Conservation (phyloP, 2,329 filamentous ascomycete genomes). For the Colletotrichum sp. region DNA sequence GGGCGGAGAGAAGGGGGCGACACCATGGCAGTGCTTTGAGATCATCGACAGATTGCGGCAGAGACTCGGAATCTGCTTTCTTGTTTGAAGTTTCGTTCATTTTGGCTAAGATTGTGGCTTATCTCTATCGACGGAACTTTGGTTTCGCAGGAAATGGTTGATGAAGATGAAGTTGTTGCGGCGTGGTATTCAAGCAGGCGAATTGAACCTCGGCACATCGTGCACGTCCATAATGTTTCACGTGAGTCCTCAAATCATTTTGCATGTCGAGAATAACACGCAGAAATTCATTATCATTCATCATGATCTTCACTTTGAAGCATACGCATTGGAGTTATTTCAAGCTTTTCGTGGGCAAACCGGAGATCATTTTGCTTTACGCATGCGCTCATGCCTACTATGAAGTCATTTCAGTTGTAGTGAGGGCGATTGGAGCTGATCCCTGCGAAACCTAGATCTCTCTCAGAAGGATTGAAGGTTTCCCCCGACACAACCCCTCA, state of each 20-base stretch:
- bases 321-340: fast-evolving
- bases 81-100: background rate
- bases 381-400: background rate
- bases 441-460: background rate
- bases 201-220: conserved; percentile 4
- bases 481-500: background rate
- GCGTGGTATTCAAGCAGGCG: background rate
- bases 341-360: background rate
- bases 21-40: conserved; percentile 42
- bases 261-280: background rate
- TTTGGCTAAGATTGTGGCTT: background rate
- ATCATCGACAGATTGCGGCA: conserved; percentile 20
- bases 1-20: conserved; percentile 29
- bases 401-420: background rate
- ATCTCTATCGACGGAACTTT: background rate
- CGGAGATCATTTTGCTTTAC: fast-evolving
- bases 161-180: background rate
- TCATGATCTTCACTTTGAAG: background rate
- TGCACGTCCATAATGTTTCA: background rate
- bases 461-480: background rate
- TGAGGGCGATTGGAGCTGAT: background rate
- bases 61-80: background rate
- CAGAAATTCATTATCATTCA: background rate
- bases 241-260: background rate
- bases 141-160: background rate